Evolutionary conservation across 495 filamentous ascomycete genomes (phyloP), one percentile per base, ranked within the genome.

Genomic region (Oidiodendron maius): DNA sequence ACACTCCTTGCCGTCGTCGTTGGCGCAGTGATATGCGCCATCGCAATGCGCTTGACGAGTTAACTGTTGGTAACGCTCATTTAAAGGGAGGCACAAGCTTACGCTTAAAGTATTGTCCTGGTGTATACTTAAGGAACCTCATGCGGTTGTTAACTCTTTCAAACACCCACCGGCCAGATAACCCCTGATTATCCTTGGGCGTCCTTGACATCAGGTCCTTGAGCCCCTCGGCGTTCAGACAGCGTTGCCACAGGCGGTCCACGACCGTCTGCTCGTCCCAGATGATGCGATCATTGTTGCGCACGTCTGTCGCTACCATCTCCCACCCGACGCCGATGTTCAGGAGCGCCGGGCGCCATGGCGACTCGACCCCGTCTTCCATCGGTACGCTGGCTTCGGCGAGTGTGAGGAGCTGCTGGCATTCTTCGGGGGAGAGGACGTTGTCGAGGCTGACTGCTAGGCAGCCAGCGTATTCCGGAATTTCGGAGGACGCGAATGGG

Each of bases 101-200:
- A 83, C 80, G 70, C 40, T 70, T 76, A 55, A 96, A 96, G 61
- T 84, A 91, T 55, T 89, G 78, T 0, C 87, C 87, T 4, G 72
- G 67, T 1, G 72, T 77, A 61, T 95, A 96, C 56, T 77, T 86
- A 36, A 96, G 65, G 61, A 95, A 91, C 26, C 89, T 68, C 65
- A 95, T 71, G 38, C 89, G 64, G 58, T 95, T 82, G 64, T 96
- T 93, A 34, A 89, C 60, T 26, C 81, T n/a, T n/a, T n/a, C n/a
- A n/a, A n/a, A n/a, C n/a, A n/a, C n/a, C n/a, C n/a, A n/a, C n/a
- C n/a, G n/a, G n/a, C n/a, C n/a, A n/a, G n/a, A n/a, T n/a, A n/a
- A n/a, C n/a, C n/a, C n/a, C n/a, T n/a, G n/a, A n/a, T n/a, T n/a
- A n/a, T n/a, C n/a, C n/a, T n/a, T n/a, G n/a, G n/a, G n/a, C n/a